Evolutionary conservation across 805 yeast genomes (phyloP).

Genomic region (Candida ficus): DNA sequence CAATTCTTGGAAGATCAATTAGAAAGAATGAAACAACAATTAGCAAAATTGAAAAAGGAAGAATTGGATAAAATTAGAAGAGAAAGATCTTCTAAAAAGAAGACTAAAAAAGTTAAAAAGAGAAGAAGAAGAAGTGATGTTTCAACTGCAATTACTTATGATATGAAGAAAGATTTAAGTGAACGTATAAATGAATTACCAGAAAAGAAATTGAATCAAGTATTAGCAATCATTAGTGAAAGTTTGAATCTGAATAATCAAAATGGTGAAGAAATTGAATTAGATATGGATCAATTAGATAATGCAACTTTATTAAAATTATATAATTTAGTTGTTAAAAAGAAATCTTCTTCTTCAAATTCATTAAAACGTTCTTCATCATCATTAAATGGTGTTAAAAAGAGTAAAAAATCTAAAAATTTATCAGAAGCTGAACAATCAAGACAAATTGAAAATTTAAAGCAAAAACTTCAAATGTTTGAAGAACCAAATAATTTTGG

Average conservation of each 20-base stretch:
- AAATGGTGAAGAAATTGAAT: slow-evolving; percentile 88
- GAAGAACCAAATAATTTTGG: slow-evolving; percentile 32
- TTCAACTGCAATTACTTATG: slow-evolving; percentile 64
- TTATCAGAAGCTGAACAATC: slow-evolving; percentile 62
- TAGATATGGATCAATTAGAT: slow-evolving; percentile 91
- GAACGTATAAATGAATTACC: slow-evolving; percentile 76
- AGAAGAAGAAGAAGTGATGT: slow-evolving; percentile 25
- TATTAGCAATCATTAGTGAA: slow-evolving; percentile 79
- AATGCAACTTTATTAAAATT: slow-evolving; percentile 76
- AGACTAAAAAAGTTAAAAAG: slow-evolving; percentile 32
- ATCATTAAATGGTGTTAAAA: slow-evolving; percentile 16
- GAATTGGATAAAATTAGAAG: slow-evolving; percentile 63
- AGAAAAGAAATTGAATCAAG: slow-evolving; percentile 78
- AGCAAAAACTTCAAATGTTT: slow-evolving; percentile 70
- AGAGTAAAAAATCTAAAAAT: slow-evolving; percentile 48
- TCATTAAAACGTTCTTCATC: slow-evolving; percentile 8
- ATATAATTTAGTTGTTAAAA: slow-evolving; percentile 74
- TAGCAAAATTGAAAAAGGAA: slow-evolving; percentile 75
- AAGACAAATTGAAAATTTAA: slow-evolving; percentile 64
- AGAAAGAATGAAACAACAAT: slow-evolving; percentile 77
- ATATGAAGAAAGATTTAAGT: slow-evolving; percentile 91
- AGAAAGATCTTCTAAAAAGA: slow-evolving; percentile 45
- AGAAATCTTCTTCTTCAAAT: slow-evolving; percentile 17
- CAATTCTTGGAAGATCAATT: slow-evolving; percentile 84
- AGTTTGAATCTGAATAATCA: slow-evolving; percentile 51